Evolutionary conservation across 108 stramenopile genomes (phyloP).

Genomic region (Skeletonema potamos): DNA sequence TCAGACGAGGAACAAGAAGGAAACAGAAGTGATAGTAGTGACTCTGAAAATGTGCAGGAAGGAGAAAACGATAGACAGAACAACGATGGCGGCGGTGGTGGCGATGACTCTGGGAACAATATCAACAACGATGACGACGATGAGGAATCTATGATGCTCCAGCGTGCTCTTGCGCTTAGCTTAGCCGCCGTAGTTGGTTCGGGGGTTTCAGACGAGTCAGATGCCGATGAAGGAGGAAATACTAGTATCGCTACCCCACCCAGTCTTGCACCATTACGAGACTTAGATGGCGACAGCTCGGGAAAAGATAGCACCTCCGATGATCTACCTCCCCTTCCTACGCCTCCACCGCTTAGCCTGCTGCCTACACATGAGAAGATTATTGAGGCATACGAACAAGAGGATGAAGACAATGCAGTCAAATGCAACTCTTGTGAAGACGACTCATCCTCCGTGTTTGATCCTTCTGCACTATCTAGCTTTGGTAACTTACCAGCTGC

Average conservation of each 20-base stretch:
- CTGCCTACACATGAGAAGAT: constrained; percentile 16
- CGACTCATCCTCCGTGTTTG: constrained; percentile 45
- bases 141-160: constrained; percentile 29
- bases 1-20: constrained; percentile 12
- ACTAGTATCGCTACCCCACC: constrained; percentile 5
- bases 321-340: constrained; percentile 33
- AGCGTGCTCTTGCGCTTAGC: constrained; percentile 39
- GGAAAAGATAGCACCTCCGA: background rate
- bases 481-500: constrained; percentile 76
- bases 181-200: constrained; percentile 23
- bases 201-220: constrained; percentile 26
- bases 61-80: background rate
- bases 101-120: background rate
- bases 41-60: constrained; percentile 1
- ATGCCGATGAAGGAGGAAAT: constrained; percentile 5
- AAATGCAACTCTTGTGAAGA: constrained; percentile 13
- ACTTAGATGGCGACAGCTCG: background rate
- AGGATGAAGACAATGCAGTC: background rate
- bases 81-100: background rate
- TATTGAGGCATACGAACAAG: background rate
- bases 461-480: constrained; percentile 54
- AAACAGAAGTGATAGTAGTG: constrained; percentile 8
- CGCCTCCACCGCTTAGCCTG: constrained; percentile 21
- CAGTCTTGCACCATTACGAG: background rate
- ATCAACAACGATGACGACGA: background rate